Evolutionary conservation across 345 rosid genomes (phyloP).

Genomic region (Hirschfeldia incana): DNA sequence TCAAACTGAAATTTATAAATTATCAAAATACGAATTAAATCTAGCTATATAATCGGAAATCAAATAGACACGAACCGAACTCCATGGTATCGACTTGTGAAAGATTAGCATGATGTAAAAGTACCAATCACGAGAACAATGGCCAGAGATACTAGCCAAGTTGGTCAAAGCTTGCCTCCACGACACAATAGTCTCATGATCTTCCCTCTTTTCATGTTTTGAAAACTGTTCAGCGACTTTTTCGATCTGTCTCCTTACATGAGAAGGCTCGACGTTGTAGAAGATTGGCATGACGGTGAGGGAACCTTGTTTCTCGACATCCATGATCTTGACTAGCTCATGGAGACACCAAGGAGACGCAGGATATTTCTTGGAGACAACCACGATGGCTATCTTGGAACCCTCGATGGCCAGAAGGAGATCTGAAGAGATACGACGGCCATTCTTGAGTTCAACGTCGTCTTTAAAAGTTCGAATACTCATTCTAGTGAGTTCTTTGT

Average conservation of each 20-base stretch:
- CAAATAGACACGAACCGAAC: too few relatives aligned
- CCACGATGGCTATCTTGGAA: slow-evolving; percentile 18
- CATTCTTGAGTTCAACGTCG: slow-evolving; percentile 11
- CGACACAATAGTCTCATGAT: background rate
- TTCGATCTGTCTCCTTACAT: slow-evolving; percentile 1
- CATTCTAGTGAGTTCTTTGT: background rate
- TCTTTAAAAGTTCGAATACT: slow-evolving; percentile 8
- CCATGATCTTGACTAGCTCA: slow-evolving; percentile 24
- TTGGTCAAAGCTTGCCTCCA: slow-evolving; percentile 10
- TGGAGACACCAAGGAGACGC: slow-evolving; percentile 25
- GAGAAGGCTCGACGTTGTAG: slow-evolving; percentile 28
- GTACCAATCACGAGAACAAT: slow-evolving; percentile 8
- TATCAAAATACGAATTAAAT: too few relatives aligned
- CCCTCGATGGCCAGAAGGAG: slow-evolving; percentile 12
- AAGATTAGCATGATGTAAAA: background rate
- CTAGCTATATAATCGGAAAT: too few relatives aligned
- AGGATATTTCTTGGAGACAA: slow-evolving; percentile 16
- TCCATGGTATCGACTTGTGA: background rate
- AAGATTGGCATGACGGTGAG: slow-evolving; percentile 31
- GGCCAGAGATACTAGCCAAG: slow-evolving; percentile 9
- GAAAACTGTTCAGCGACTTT: slow-evolving; percentile 23
- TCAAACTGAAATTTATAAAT: background rate
- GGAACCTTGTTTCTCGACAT: background rate
- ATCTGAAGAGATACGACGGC: slow-evolving; percentile 4
- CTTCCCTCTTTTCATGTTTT: slow-evolving; percentile 13